Evolutionary conservation across 2,329 filamentous ascomycete genomes (phyloP), one percentile per base, ranked within the genome.

Genomic region (Ophiocordyceps camponoti-saundersi): DNA sequence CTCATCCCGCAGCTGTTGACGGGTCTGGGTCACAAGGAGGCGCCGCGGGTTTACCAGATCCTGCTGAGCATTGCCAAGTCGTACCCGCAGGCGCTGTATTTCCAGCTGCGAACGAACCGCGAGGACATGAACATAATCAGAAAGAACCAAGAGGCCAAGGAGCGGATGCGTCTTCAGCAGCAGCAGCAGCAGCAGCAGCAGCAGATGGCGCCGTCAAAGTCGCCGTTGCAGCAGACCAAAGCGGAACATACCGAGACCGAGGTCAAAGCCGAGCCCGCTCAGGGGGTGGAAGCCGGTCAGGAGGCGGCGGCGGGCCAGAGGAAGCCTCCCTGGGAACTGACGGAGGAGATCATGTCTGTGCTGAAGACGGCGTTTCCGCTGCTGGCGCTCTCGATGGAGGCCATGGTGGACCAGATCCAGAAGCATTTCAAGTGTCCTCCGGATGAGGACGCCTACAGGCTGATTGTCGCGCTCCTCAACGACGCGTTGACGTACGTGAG

Each of bases 401-500:
- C 90, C 0, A 98, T 96, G 88, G 89, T 96, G 29, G 92, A 98
- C 60, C 90, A 96, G 65, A 95, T 98, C 49, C 85, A 92, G 63
- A 96, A 96, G 71, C 84, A 96, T 65, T 98, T 98, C 76, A 98
- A 98, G 67, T 96, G 92, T 57, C 90, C 90, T 15, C 90, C 90
- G 0, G 92, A 99, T 57, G 92, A 99, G 62, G 92, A 99, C 67
- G 93, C 92, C 2, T 96, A 96, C 64, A 78, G 92, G 45, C 73
- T 99, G 16, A 98, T 98, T 53, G 90, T 96, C n/a, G 93, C 92
- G 3, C 70, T 99, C 12, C 77, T 98, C 21, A 98, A 98, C 60
- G 92, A 99, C 63, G 92, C 87, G 0, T 67, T 98, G 46, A 87
- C 87, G 26, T 95, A 95, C 56, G 87, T 96, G 41, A 87, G 85